These are phyloP conservation scores for Coprinopsis marcescibilis DNA, from an alignment of 768 basidiomycete genomes.

Conservation along the genomic window DNA sequence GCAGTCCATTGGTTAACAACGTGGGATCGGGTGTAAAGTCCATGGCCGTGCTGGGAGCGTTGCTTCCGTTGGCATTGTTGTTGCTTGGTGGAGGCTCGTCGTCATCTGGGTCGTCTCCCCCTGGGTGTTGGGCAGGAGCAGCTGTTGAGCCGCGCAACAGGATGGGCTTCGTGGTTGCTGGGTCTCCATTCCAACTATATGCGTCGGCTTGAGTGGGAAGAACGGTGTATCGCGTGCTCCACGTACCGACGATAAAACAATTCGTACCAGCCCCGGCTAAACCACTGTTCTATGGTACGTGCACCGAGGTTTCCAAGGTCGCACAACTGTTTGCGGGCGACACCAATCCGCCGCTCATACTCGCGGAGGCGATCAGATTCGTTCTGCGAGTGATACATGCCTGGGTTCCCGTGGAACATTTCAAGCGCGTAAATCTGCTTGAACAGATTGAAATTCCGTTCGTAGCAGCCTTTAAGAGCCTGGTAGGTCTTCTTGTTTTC, in stretches of 20 bases:
- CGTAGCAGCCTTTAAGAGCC: conserved; percentile 79
- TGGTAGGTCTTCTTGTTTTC: conserved; percentile 76
- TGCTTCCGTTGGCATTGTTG: too few species aligned
- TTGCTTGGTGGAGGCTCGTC: conserved; percentile 46
- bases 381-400: conserved; percentile 11
- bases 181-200: conserved; percentile 61
- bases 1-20: conserved; percentile 22
- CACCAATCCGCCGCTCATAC: conserved; percentile 65
- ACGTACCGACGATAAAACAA: conserved; percentile 63
- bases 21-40: conserved; percentile 30
- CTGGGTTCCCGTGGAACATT: conserved; percentile 36
- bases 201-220: conserved; percentile 8
- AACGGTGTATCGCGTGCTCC: conserved; percentile 3
- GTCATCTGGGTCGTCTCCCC: conserved; percentile 39
- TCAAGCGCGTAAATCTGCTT: conserved; percentile 78
- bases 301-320: conserved; percentile 72
- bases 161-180: conserved; percentile 48
- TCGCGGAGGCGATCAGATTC: conserved; percentile 65
- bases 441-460: conserved; percentile 80
- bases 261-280: conserved; percentile 69
- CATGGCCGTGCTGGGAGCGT: conserved; percentile 18
- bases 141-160: conserved; percentile 30
- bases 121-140: conserved; percentile 21
- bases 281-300: conserved; percentile 76
- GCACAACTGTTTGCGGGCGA: conserved; percentile 58